phyloP scores from a whole-genome alignment of 805 yeast species.

The Metschnikowia amazonensis region DNA sequence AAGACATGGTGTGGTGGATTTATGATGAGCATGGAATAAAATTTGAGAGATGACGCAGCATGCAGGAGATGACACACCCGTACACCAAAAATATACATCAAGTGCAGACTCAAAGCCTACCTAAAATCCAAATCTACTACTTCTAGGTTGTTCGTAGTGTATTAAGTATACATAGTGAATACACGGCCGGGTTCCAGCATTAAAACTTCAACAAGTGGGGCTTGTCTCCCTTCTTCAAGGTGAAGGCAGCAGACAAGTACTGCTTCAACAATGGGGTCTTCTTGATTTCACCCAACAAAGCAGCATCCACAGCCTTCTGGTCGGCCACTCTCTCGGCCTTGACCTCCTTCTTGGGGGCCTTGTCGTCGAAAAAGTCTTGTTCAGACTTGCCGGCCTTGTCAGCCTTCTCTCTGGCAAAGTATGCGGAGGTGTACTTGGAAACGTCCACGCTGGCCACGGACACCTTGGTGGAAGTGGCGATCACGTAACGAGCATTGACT shows the following conservation, averaged over 20 bases:
- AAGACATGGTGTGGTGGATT: constrained; percentile 47
- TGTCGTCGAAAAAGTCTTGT: constrained; percentile 85
- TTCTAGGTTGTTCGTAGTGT: constrained; percentile 16
- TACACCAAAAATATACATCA: too few relatives aligned
- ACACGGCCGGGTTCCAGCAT: constrained; percentile 21
- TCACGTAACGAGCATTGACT: constrained; percentile 97
- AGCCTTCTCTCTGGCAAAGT: constrained; percentile 94
- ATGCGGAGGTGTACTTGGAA: constrained; percentile 86
- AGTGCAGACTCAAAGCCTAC: too few relatives aligned
- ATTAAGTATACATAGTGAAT: constrained; percentile 20
- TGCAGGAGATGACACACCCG: background rate
- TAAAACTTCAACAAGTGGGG: constrained; percentile 98
- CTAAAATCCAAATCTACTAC: too few relatives aligned
- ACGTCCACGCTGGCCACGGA: constrained; percentile 76
- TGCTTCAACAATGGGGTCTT: constrained; percentile 96
- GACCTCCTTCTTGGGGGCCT: constrained; percentile 75
- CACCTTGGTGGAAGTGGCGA: constrained; percentile 95
- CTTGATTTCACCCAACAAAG: constrained; percentile 90
- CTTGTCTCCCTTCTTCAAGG: constrained; percentile 96
- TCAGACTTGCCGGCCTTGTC: constrained; percentile 81
- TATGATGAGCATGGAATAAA: constrained; percentile 1
- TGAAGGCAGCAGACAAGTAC: constrained; percentile 93
- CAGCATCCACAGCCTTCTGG: constrained; percentile 93
- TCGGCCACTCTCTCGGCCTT: constrained; percentile 93
- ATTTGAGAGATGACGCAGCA: background rate